Evolutionary conservation across 768 basidiomycete genomes (phyloP), one percentile per base, ranked within the genome.

Genomic region (Suillus brevipes): DNA sequence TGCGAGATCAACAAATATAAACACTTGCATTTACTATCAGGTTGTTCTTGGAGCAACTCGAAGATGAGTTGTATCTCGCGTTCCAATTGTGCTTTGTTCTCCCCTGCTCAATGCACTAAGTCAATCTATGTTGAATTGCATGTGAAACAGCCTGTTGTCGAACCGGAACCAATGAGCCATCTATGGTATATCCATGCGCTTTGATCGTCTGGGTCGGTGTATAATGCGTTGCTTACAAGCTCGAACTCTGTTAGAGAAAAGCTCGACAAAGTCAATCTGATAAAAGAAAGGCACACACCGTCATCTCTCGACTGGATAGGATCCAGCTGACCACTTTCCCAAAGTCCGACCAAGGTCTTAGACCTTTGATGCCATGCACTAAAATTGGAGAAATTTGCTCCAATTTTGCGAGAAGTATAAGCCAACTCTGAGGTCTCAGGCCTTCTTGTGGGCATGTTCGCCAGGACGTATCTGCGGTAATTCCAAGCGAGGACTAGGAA

Each of bases 311-410:
- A 86, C 70, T 83, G 81, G 16, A 71, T 61, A 60, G 83, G 80
- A 62, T 89, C 84, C 14, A 85, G 71, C 66, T 82, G 79, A 20
- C 85, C 87, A 37, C 74, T 74, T 42, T 81, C 82, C 90, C 92
- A 94, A 20, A 96, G 72, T 4, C 81, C 82, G 0, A 82, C 73
- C 36, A 92, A 80, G 9, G 95, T 81, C 72, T 95, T 97, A 1
- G 94, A 93, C 40, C 97, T 87, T 70, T 97, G 95, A 76, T 99
- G 97, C 97, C 97, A 99, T 25, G 97, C 97, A 67, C 95, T 97
- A 74, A 97, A 99, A 75, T 99, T 99, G 40, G 94, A 97, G 74
- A 99, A 95, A 72, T 94, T 98, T 58, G 89, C 81, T 75, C 92
- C 89, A 68, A 99, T 99, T 82, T 98, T 99, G 65, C 84, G 85